A percentile compares a stretch with the other conserved stretches of the same genome.
Evolutionary conservation across 2,329 filamentous ascomycete species (phyloP).

Genomic region (Aspergillus transmontanensis): DNA sequence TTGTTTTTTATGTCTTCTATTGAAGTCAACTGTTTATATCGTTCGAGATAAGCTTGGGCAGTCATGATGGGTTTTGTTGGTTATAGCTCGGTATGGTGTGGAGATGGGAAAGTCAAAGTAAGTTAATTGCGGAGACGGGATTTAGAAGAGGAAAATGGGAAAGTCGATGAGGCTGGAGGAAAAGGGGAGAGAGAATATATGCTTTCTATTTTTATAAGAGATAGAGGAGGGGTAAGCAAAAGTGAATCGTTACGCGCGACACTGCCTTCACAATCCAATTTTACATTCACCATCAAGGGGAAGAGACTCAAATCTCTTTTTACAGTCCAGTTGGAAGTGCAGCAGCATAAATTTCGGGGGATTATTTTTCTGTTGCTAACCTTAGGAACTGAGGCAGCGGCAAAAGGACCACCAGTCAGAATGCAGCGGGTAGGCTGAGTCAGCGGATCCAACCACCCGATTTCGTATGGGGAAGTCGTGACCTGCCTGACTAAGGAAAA

Average conservation of each 20-base stretch:
- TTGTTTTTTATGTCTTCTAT: conserved; percentile 51
- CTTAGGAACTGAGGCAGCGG: background rate
- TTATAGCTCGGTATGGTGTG: conserved; percentile 12
- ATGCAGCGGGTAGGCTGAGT: conserved; percentile 17
- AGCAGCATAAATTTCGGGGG: background rate
- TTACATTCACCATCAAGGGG: background rate
- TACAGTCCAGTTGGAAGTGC: background rate
- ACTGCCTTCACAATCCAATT: background rate
- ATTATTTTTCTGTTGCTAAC: background rate
- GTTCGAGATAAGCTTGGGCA: conserved; percentile 40
- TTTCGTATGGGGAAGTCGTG: conserved; percentile 16
- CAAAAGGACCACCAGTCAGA: background rate
- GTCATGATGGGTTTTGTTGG: conserved; percentile 28
- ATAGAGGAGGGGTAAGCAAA: background rate
- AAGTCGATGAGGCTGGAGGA: background rate
- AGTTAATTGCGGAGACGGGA: conserved; percentile 1
- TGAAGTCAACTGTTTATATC: conserved; percentile 47
- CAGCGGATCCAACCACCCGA: conserved; percentile 9
- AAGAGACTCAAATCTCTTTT: background rate
- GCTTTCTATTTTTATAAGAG: background rate
- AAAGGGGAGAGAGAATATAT: background rate
- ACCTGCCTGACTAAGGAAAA: background rate
- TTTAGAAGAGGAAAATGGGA: conserved; percentile 1
- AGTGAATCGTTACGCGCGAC: background rate
- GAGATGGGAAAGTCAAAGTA: conserved; percentile 6